These are phyloP conservation scores for Pistacia atlantica DNA, from an alignment of 345 rosid genomes.

Conservation along the genomic window DNA sequence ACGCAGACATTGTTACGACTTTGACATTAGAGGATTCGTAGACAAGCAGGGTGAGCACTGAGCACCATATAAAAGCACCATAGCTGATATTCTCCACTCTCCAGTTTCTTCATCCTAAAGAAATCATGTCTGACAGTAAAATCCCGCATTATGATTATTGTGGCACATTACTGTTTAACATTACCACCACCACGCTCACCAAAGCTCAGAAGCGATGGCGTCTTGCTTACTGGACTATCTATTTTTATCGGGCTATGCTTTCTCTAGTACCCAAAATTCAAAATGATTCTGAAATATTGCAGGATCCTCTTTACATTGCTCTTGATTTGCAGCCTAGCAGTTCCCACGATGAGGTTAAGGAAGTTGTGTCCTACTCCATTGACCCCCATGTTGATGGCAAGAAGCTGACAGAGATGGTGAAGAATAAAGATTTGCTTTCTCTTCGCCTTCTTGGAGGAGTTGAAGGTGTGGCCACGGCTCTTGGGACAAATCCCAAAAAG, in stretches of 20 bases:
- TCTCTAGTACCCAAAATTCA: conserved; percentile 40
- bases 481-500: conserved; percentile 42
- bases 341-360: conserved; percentile 25
- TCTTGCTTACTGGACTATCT: conserved; percentile 53
- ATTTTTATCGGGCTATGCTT: conserved; percentile 54
- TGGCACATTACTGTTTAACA: conserved; percentile 30
- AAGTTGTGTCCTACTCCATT: conserved; percentile 26
- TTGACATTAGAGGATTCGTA: no score
- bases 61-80: no score
- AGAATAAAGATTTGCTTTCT: conserved; percentile 37
- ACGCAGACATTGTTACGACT: no score
- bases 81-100: no score
- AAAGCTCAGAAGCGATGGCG: conserved; percentile 72
- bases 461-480: conserved; percentile 52
- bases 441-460: conserved; percentile 51
- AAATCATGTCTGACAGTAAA: conserved; percentile 36
- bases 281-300: conserved; percentile 27
- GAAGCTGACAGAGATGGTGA: conserved; percentile 41
- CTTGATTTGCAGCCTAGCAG: conserved; percentile 32
- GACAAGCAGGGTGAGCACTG: no score
- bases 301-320: conserved; percentile 27
- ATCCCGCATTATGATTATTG: conserved; percentile 32
- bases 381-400: conserved; percentile 33
- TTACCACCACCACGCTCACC: conserved; percentile 41
- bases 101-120: not conserved